Conservation (phyloP, 2,329 filamentous ascomycete species). For the Tolypocladium tropicale region DNA sequence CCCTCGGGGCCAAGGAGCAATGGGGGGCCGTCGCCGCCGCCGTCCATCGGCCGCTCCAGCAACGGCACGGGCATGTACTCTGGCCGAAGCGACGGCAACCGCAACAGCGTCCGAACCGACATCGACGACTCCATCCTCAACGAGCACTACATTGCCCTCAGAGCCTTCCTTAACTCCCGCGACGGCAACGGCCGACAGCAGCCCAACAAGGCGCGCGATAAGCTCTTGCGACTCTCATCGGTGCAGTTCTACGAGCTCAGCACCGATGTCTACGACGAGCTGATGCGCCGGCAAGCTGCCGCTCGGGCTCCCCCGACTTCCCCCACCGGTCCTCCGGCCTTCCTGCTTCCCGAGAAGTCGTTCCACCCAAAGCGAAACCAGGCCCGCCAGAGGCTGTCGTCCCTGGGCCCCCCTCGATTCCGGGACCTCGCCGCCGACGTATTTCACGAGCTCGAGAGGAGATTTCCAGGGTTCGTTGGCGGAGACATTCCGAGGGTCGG, state of each 20-base stretch:
- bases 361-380: slow-evolving; percentile 98
- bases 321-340: slow-evolving; percentile 51
- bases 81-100: slow-evolving; percentile 55
- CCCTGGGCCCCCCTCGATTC: slow-evolving; percentile 77
- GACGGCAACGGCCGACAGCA: slow-evolving; percentile 66
- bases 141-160: slow-evolving; percentile 75
- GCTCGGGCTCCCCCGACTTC: slow-evolving; percentile 43
- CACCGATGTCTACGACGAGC: slow-evolving; percentile 94
- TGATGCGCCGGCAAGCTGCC: slow-evolving; percentile 72
- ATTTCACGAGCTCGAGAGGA: slow-evolving; percentile 84
- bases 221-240: slow-evolving; percentile 77
- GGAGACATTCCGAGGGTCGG: slow-evolving; percentile 58
- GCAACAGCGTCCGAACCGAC: slow-evolving; percentile 47
- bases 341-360: slow-evolving; percentile 70
- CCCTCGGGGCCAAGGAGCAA: slow-evolving; percentile 44
- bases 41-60: slow-evolving; percentile 78
- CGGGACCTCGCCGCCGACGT: slow-evolving; percentile 91
- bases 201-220: slow-evolving; percentile 86
- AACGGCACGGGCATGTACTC: slow-evolving; percentile 64
- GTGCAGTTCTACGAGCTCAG: slow-evolving; percentile 97
- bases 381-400: slow-evolving; percentile 89
- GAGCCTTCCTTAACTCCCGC: slow-evolving; percentile 64
- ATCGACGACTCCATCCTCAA: slow-evolving; percentile 52
- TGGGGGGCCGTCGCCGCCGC: slow-evolving; percentile 71
- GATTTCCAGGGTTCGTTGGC: slow-evolving; percentile 71